These are phyloP conservation scores for Globisporangium ultimum DNA, from an alignment of 352 stramenopile genomes.

Conservation along the genomic window DNA sequence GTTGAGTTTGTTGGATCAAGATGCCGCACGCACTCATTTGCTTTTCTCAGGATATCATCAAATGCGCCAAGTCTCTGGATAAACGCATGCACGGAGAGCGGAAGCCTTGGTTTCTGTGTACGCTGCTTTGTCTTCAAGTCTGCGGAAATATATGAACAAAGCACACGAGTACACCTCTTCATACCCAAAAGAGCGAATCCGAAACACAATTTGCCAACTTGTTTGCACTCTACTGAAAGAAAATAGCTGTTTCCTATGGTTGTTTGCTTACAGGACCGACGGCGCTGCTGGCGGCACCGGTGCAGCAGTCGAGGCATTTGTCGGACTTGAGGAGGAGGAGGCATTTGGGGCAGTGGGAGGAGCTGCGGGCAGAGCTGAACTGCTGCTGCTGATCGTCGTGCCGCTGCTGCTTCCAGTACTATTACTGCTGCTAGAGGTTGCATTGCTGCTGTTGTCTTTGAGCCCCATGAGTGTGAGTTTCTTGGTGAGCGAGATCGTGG, in stretches of 20 bases:
- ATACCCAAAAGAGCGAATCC: no score
- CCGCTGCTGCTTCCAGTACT: no score
- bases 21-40: no score
- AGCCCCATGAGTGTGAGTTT: conserved; percentile 33
- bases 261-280: conserved; percentile 4
- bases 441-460: background rate
- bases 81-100: background rate
- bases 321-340: background rate
- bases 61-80: background rate
- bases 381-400: no score
- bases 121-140: no score
- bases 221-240: no score
- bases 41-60: no score
- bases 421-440: background rate
- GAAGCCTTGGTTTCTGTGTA: no score
- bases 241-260: background rate
- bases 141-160: no score
- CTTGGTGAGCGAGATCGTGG: conserved; percentile 77
- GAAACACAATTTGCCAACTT: background rate
- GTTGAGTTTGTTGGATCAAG: background rate
- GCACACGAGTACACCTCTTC: no score
- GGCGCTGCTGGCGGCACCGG: conserved; percentile 4
- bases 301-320: background rate
- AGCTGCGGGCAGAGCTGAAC: no score
- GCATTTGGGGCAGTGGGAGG: no score